These are phyloP conservation scores for Vitis rotundifolia DNA, from an alignment of 164 flowering plant genomes.

Conservation along the genomic window DNA sequence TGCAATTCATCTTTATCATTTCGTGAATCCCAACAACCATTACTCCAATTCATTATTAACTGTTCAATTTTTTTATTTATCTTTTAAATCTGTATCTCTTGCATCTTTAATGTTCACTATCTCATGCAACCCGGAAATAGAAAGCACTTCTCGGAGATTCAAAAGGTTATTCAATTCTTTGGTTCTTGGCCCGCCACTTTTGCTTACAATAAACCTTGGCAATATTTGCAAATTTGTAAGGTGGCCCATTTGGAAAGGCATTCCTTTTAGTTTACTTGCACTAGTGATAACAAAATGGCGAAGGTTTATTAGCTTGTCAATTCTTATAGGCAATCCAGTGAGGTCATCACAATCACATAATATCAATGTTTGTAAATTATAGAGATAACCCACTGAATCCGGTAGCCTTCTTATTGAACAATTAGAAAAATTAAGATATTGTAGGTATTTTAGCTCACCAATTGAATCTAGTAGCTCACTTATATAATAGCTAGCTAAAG, in stretches of 20 bases:
- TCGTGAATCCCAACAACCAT: too few species aligned
- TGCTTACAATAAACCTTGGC: neutral
- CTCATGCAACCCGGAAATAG: too few species aligned
- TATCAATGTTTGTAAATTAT: slow-evolving; percentile 1
- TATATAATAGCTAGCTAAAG: neutral
- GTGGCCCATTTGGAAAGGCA: neutral
- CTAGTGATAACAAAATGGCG: neutral
- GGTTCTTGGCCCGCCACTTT: too few species aligned
- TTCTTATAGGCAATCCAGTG: neutral
- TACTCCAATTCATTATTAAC: too few species aligned
- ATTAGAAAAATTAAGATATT: neutral
- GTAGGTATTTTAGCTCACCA: neutral
- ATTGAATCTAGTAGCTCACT: neutral
- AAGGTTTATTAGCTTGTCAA: neutral
- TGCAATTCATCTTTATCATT: too few species aligned
- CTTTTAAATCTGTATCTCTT: too few species aligned
- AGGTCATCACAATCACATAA: neutral
- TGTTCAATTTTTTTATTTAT: too few species aligned
- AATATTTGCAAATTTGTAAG: neutral
- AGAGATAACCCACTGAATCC: neutral
- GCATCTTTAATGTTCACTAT: too few species aligned
- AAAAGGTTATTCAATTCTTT: too few species aligned
- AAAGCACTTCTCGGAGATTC: too few species aligned
- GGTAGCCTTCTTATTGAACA: neutral
- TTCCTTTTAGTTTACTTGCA: neutral